Percentiles rank a stretch among this genome's conserved stretches.
phyloP scores from a whole-genome alignment of 371 early-diverging fungal genomes.

The Thermomucor indicae-seudaticae region DNA sequence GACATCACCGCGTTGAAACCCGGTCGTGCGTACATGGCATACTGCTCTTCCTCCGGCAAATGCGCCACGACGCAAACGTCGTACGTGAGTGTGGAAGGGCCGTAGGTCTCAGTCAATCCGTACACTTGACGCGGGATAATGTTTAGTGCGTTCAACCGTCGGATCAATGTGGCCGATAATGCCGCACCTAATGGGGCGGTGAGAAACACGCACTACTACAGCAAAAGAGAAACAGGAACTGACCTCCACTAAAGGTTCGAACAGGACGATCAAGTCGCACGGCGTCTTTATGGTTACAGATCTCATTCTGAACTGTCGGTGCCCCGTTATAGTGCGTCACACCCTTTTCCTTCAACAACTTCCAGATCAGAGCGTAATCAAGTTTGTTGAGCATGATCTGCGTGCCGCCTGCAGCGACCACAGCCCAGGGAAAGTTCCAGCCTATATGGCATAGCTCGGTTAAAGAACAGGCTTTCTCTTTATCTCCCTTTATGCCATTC shows the following conservation, averaged over 20 bases:
- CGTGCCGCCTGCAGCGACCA: conserved; percentile 51
- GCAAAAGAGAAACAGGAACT: neutral
- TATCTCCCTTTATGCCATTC: too few relatives aligned
- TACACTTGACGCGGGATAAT: conserved; percentile 61
- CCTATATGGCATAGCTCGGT: conserved; percentile 18
- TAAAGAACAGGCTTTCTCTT: too few relatives aligned
- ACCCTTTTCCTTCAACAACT: conserved; percentile 36
- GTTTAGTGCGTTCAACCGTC: conserved; percentile 44
- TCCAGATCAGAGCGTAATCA: conserved; percentile 63
- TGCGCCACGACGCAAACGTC: conserved; percentile 21
- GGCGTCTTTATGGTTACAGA: conserved; percentile 54
- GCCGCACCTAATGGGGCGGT: conserved; percentile 38
- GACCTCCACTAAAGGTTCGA: conserved; percentile 49
- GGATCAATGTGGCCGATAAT: conserved; percentile 53
- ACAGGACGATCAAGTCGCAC: conserved; percentile 35
- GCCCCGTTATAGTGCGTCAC: conserved; percentile 66
- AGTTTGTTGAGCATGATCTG: conserved; percentile 59
- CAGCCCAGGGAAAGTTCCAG: conserved; percentile 67
- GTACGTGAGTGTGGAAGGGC: conserved; percentile 45
- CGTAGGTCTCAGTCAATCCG: conserved; percentile 70
- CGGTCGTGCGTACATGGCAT: conserved; percentile 49
- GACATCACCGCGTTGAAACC: conserved; percentile 51
- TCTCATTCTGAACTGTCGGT: conserved; percentile 65
- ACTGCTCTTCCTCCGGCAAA: conserved; percentile 34
- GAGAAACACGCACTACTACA: neutral